Evolutionary conservation across 139 green algal genomes (phyloP), one percentile per base, ranked within the genome.

Genomic region (Picochlorum sp.): DNA sequence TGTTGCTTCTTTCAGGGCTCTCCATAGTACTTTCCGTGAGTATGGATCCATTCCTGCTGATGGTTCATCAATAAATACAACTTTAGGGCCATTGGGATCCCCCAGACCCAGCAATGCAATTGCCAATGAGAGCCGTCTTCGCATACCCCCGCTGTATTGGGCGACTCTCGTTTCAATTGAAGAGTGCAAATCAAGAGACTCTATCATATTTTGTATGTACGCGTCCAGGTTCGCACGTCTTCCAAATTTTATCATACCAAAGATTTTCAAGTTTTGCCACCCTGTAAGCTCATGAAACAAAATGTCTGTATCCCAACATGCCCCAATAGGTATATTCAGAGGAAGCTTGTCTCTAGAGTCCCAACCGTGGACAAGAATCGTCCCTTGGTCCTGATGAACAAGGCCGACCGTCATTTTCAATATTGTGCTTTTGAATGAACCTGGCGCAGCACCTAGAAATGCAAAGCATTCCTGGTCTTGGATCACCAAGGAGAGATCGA

Each of bases 191-290:
- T 86, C 79, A 24, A 90, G 77, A 16, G 24, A 45, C n/a, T 65
- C 66, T 72, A 90, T 74, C 11, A 26, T 68, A 0, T 67, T 47
- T 49, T 83, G 74, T 49, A 85, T 83, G 7, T 77, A 73, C 13
- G 55, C 15, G 14, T 58, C 8, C 14, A 41, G 1, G 34, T 41
- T 41, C 8, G 34, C 34, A 41, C 34, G 1, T 41, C 34, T 41
- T 41, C 34, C 72, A 45, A 76, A 86, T 74, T 96, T 95, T 44
- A 97, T 69, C 11, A 76, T 64, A 8, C 81, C 87, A 69, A 94
- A 98, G 65, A 98, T 90, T 18, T 82, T 62, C 47, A 98, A 81
- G 78, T 98, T 92, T 81, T 98, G 92, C 8, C 80, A 71, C 24
- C 80, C 76, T 4, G 78, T 85, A 4, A 85, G 73, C 4, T 50